Base-by-base conservation (phyloP, 2,329 filamentous ascomycete genomes). In the Paecilomyces formosus region DNA sequence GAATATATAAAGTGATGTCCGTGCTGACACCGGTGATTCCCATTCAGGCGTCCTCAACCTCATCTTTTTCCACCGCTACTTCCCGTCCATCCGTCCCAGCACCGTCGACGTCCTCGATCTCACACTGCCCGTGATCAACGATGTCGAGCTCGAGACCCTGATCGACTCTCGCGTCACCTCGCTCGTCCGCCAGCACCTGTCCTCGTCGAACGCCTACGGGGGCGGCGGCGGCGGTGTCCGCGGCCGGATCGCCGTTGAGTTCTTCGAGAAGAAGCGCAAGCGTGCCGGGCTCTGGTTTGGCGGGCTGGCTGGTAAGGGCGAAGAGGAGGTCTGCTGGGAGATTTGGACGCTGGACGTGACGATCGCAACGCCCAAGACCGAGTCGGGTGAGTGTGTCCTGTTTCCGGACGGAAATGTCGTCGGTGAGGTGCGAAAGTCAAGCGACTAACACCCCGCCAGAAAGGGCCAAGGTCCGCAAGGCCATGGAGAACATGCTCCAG, bases 11-110 rank as follows among this genome's bases (percentile, higher is more conserved):
- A 31, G 11, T 1, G 11, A 12, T 31, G 30, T 31, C 30, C n/a
- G 39, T n/a, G 56, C 62, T 65, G 53, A 61, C 61, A 11, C 49
- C 30, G 59, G 59, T 57, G 39, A 52, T 39, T 15, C 55, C 4
- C 5, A 45, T 52, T 49, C 68, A 96, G 93, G 89, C 63, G 89
- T 97, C 72, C 84, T 97, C 55, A 92, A 97, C 75, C 95, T 92
- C 55, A 97, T 97, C 74, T 99, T 97, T 85, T 97, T 97, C 83
- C 92, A 97, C 79, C 89, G 94, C 70, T 96, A 93, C 84, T 97
- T 97, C 81, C 91, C 91, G 58, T 87, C 90, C 59, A 84, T 97
- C 66, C 81, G 85, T 50, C 93, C 94, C 5, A 84, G 85, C 63
- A 92, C 90, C 63, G 88, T 91, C 77, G 92, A 97, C 71, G 86